Evolutionary conservation across 495 filamentous ascomycete genomes (phyloP), one percentile per base, ranked within the genome.

Genomic region (Aspergillus coremiiformis): DNA sequence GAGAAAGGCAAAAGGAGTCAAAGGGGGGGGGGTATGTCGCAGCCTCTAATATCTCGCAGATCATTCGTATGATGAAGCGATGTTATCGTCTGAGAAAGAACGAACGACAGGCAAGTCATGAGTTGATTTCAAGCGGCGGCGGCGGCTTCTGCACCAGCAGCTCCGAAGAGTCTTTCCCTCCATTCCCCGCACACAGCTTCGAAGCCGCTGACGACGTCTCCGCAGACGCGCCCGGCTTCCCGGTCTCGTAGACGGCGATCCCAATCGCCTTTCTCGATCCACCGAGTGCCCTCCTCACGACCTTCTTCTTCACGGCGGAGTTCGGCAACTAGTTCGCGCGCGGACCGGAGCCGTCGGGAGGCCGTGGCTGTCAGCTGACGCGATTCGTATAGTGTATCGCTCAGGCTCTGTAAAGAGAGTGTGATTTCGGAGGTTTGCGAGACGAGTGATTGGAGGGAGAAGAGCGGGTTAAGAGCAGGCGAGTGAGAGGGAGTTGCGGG

Each of bases 371-470:
- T 90, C 0, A 87, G 83, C 63, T 98, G 93, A 3, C 89, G 81
- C n/a, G 82, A 85, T 83, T 96, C 95, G 67, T 97, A 91, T 19
- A 97, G 76, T 0, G 87, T 90, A 64, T 98, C 93, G n/a, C 86
- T 85, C 6, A 98, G 77, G 57, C 86, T 82, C 52, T 86, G 86
- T 39, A 98, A 83, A 2, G 88, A 85, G 48, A 84, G 77, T 26
- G 88, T 81, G 14, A 96, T 78, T 37, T 93, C 89, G 21, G 83
- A 68, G 0, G 90, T 95, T 61, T 74, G 75, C 1, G 76, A 67
- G 52, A 77, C 69, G 5, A 76, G 71, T 29, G 73, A 66, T 49
- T 82, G 75, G n/a, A 84, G 65, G 24, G 75, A 71, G 21, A 69
- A 60, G 66, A 89, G 73, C 0, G 74, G 70, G 47, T 74, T 64